These are phyloP conservation scores for Penicillium subrubescens DNA, from an alignment of 495 filamentous ascomycete genomes.

Conservation along the genomic window DNA sequence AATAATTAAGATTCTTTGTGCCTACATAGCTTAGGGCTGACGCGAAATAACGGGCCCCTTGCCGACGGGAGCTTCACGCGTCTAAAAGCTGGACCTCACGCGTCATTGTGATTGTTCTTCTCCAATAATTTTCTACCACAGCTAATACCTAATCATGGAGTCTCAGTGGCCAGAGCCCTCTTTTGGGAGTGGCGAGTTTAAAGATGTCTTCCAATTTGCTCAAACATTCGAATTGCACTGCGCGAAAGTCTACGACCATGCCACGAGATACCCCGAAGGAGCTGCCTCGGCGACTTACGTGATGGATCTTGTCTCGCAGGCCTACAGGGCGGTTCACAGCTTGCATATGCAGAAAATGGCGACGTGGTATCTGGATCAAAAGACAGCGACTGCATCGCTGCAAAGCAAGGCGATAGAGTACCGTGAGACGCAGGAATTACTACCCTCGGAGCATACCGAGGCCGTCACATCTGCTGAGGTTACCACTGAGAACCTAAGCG, in stretches of 20 bases:
- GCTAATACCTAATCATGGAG: slow-evolving; percentile 6
- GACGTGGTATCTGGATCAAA: slow-evolving; percentile 6
- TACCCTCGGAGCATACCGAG: neutral
- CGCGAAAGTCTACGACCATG: slow-evolving; percentile 17
- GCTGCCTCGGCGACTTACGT: slow-evolving; percentile 16
- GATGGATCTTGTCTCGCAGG: slow-evolving; percentile 18
- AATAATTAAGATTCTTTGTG: neutral
- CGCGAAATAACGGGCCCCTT: slow-evolving; percentile 7
- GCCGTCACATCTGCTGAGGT: neutral
- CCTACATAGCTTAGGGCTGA: slow-evolving; percentile 5
- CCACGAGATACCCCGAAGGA: slow-evolving; percentile 3
- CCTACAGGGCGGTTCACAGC: slow-evolving; percentile 18
- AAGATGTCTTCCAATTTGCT: slow-evolving; percentile 16
- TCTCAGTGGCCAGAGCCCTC: slow-evolving; percentile 14
- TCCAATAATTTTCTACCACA: neutral
- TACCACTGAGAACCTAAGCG: neutral
- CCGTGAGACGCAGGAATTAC: neutral
- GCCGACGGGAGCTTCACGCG: slow-evolving; percentile 5
- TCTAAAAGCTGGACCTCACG: slow-evolving; percentile 5
- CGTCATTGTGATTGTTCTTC: neutral
- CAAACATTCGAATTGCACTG: slow-evolving; percentile 19
- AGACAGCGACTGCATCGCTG: slow-evolving; percentile 7
- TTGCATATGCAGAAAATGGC: slow-evolving; percentile 17
- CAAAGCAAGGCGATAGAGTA: slow-evolving; percentile 9
- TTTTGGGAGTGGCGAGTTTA: slow-evolving; percentile 3